These are phyloP conservation scores for Pochonia chlamydosporia DNA, from an alignment of 2,329 filamentous ascomycete genomes.

Conservation along the genomic window DNA sequence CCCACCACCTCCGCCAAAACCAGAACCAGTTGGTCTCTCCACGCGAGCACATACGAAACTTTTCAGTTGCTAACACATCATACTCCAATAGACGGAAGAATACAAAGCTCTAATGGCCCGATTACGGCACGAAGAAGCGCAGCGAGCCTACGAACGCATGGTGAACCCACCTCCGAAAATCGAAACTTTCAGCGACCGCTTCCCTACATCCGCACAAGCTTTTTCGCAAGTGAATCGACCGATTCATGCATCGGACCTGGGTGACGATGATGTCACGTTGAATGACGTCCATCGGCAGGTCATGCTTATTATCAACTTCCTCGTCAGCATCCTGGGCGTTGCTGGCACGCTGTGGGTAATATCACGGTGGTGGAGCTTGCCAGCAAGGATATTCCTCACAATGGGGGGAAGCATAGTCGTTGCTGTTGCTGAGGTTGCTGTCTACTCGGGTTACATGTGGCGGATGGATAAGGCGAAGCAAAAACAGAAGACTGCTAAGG, in stretches of 20 bases:
- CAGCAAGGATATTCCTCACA: constrained; percentile 63
- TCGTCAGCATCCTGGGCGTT: constrained; percentile 78
- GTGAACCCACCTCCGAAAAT: constrained; percentile 50
- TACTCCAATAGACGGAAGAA: constrained; percentile 57
- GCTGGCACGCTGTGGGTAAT: constrained; percentile 73
- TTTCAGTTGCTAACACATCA: constrained; percentile 9
- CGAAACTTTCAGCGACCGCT: constrained; percentile 56
- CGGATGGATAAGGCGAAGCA: constrained; percentile 63
- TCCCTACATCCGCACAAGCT: constrained; percentile 47
- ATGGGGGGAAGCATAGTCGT: constrained; percentile 65
- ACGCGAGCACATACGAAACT: neutral
- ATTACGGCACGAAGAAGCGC: constrained; percentile 77
- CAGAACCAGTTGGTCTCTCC: constrained; percentile 58
- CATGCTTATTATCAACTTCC: constrained; percentile 81
- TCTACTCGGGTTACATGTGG: constrained; percentile 71
- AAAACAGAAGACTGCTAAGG: constrained; percentile 53
- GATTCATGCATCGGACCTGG: constrained; percentile 37
- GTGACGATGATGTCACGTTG: constrained; percentile 61
- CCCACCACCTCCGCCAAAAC: constrained; percentile 74
- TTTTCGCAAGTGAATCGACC: constrained; percentile 51
- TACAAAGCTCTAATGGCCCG: constrained; percentile 85
- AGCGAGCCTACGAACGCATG: constrained; percentile 77
- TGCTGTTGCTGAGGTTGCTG: constrained; percentile 68
- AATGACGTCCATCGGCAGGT: constrained; percentile 75
- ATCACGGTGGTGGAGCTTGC: constrained; percentile 69